These are phyloP conservation scores for Pholiota adiposa DNA, from an alignment of 1,284 basidiomycete genomes.

Conservation along the genomic window DNA sequence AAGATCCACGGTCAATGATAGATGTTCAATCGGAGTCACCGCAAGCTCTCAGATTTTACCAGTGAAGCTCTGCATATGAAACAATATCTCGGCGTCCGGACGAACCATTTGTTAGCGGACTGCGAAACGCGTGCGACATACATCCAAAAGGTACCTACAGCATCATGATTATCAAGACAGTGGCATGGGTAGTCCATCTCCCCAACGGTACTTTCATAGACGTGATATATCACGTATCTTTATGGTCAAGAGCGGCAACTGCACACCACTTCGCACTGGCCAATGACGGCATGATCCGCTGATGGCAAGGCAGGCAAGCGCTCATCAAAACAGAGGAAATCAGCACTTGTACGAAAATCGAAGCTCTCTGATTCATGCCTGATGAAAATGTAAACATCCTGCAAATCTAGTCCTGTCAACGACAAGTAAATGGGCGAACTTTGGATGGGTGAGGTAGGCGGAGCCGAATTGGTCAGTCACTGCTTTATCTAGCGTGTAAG, in stretches of 20 bases:
- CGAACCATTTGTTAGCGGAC: not conserved
- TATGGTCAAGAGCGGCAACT: not conserved
- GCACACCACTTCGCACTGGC: not conserved
- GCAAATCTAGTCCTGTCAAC: not conserved
- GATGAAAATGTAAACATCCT: not conserved
- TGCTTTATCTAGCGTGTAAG: not conserved
- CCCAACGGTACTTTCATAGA: not conserved
- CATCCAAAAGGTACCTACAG: not conserved
- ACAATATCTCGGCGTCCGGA: not conserved
- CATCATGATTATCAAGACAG: not conserved
- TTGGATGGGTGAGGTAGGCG: not conserved
- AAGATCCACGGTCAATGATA: conserved; percentile 4
- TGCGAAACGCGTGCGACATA: not conserved
- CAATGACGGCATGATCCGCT: not conserved
- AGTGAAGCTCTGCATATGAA: not conserved
- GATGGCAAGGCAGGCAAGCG: not conserved
- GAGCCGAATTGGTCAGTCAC: not conserved
- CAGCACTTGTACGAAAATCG: not conserved
- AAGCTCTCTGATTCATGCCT: not conserved
- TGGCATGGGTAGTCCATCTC: not conserved
- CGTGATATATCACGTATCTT: not conserved
- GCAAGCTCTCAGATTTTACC: not conserved
- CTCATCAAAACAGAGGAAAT: not conserved
- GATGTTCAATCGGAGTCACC: not conserved
- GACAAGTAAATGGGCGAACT: not conserved